Evolutionary conservation across 805 yeast genomes (phyloP), one percentile per base, ranked within the genome.

Genomic region (Schizosaccharomyces octosporus): DNA sequence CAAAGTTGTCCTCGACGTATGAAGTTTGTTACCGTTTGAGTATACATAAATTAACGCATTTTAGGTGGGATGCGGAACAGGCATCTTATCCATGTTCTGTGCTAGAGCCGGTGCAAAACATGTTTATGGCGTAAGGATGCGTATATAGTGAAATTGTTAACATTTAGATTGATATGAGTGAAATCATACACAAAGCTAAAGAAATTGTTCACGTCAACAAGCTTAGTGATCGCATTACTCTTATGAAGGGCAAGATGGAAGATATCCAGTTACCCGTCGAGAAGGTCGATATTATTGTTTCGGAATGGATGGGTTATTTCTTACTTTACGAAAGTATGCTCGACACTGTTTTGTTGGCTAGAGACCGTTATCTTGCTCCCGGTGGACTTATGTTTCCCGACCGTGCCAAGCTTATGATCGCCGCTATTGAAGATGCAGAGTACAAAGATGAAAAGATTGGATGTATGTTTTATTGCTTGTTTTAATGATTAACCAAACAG

Each of bases 291-390:
- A 90, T 93, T 67, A 93, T 93, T 66, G 83, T 93, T 64, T 83
- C 93, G 65, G 99, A 93, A 73, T 93, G 99, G 99, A 93, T 93
- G 99, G 99, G 99, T 19, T 93, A 93, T 73, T 93, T 93, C 69
- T 73, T 94, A 66, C 77, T 94, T 62, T 93, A 90, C 71, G 99
- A 93, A 77, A 86, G 95, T 64, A 93, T 93, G 99, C 79, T 93
- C 71, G 97, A 93, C 73, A 87, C 97, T 32, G 98, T 93, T 32
- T 75, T 93, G 66, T 81, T 80, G 67, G 99, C 99, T 43, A 81
- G 99, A 74, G 99, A 93, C 74, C 81, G 79, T 71, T 94, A 88
- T 72, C 69, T 75, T 62, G 81, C 75, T 54, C 77, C 79, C 68
- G 95, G 86, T 60, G 99, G 99, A 15, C 77, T 90, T 66, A 87